Evolutionary conservation across 371 early-diverging fungal genomes (phyloP).

Genomic region (Lichtheimia corymbifera): DNA sequence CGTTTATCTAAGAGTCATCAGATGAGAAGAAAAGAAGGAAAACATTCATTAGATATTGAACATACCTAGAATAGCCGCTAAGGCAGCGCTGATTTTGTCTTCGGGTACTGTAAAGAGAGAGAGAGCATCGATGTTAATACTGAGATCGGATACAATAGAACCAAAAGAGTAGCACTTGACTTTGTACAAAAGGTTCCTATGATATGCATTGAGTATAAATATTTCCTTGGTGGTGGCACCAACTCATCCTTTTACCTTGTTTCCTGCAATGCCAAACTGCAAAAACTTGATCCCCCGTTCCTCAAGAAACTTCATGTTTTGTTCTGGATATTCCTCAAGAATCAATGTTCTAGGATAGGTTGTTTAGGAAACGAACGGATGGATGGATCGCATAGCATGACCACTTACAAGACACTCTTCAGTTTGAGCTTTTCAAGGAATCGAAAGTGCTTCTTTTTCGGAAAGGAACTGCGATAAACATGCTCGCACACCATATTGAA

Average conservation of each 20-base stretch:
- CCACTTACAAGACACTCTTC: conserved; percentile 80
- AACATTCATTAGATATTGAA: not conserved
- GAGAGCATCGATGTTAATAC: not conserved
- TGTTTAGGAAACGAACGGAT: not conserved
- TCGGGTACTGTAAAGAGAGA: conserved; percentile 69
- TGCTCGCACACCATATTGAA: conserved; percentile 91
- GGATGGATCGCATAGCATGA: not conserved
- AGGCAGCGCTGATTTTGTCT: conserved; percentile 85
- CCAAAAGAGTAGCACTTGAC: conserved; percentile 32
- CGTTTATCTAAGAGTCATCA: conserved; percentile 55
- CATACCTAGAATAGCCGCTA: conserved; percentile 77
- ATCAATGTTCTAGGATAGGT: conserved; percentile 69
- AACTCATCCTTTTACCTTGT: conserved; percentile 67
- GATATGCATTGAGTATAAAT: not conserved
- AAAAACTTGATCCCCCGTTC: conserved; percentile 82
- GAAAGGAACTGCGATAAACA: conserved; percentile 91
- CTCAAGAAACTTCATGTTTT: conserved; percentile 86
- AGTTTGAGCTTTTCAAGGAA: conserved; percentile 90
- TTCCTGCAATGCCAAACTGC: conserved; percentile 96
- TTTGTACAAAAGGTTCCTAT: conserved; percentile 97
- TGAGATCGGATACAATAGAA: not conserved
- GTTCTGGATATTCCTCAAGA: conserved; percentile 94
- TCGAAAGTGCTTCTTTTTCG: conserved; percentile 87
- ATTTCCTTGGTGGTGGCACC: too few relatives aligned
- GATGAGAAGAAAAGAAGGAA: not conserved